Evolutionary conservation across 495 filamentous ascomycete species (phyloP), one percentile per base, ranked within the genome.

Genomic region (Xylaria cubensis): DNA sequence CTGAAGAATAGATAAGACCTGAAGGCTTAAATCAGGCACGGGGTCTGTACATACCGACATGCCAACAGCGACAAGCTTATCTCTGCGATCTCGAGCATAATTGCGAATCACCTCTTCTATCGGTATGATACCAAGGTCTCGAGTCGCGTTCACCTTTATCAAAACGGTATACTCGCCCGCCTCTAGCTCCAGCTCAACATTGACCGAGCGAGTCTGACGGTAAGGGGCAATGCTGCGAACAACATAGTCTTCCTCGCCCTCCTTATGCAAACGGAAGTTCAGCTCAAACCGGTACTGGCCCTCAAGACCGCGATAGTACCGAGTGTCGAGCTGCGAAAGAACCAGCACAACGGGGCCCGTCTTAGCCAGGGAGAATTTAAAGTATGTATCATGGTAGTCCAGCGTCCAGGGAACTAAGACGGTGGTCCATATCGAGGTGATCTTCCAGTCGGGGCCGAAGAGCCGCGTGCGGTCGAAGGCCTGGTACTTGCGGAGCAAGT

Each of bases 381-480:
- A 98, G 70, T 93, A 93, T 26, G 93, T 95, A 74, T 91, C 88
- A 73, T 94, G 90, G 76, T 97, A 98, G 71, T 95, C 93, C 3
- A 90, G 86, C 24, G 89, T 91, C 94, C 94, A 97, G 1, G 95
- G 93, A 6, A 97, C 92, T 50, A 90, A 89, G 29, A 98, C 81
- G 0, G 88, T 92, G 0, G 94, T 93, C 95, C 95, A 98, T 66
- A 92, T 89, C 69, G 93, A 92, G 0, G 92, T 89, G 42, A 97
- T 86, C 26, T 88, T 91, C 95, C 95, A 97, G 32, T 91, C 88
- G 0, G 87, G 83, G n/a, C 90, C 91, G 73, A 98, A 97, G 0
- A 98, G 87, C n/a, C 95, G 88, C 1, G 94, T 97, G 32, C 94
- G 91, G 74, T 96, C 92, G 64, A 98, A 92, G 73, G 88, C 88